A percentile compares a stretch with the other conserved stretches of the same genome.
These are phyloP conservation scores for Warburgia ugandensis DNA, from an alignment of 164 flowering plant genomes.

Conservation along the genomic window DNA sequence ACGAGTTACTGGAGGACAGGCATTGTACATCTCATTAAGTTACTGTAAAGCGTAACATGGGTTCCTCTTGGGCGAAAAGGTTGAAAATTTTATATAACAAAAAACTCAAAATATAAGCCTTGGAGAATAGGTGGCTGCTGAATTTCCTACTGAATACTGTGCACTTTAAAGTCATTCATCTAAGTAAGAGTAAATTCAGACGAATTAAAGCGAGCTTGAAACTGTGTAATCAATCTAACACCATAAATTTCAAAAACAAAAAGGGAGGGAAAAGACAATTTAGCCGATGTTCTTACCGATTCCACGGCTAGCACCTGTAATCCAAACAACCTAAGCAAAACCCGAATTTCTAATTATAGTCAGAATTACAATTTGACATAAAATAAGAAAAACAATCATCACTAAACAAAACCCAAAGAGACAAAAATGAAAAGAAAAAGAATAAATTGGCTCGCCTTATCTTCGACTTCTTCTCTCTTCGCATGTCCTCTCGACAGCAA, in stretches of 20 bases:
- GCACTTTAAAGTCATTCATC: too few relatives aligned
- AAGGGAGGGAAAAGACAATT: too few relatives aligned
- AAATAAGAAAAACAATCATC: background rate
- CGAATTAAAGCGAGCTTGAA: background rate
- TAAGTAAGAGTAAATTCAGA: too few relatives aligned
- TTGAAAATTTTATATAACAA: too few relatives aligned
- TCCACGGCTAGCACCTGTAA: conserved; percentile 94
- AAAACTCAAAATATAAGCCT: too few relatives aligned
- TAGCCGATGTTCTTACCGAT: too few relatives aligned
- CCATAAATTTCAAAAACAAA: background rate
- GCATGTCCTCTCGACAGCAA: conserved; percentile 44
- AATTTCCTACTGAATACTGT: too few relatives aligned
- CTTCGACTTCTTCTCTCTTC: conserved; percentile 71
- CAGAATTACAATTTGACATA: conserved; percentile 2
- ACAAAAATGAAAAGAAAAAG: background rate
- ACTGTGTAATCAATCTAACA: background rate
- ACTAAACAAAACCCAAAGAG: background rate
- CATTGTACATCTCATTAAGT: too few relatives aligned
- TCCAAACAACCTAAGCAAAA: conserved; percentile 72
- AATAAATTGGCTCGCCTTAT: conserved; percentile 37
- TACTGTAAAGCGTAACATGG: too few relatives aligned
- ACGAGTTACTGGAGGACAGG: too few relatives aligned
- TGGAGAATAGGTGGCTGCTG: too few relatives aligned
- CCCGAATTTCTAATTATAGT: conserved; percentile 1
- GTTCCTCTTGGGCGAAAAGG: too few relatives aligned